Percentiles rank a stretch among this genome's conserved stretches.
phyloP scores from a whole-genome alignment of 768 basidiomycete species.

The Kondoa malvinella region DNA sequence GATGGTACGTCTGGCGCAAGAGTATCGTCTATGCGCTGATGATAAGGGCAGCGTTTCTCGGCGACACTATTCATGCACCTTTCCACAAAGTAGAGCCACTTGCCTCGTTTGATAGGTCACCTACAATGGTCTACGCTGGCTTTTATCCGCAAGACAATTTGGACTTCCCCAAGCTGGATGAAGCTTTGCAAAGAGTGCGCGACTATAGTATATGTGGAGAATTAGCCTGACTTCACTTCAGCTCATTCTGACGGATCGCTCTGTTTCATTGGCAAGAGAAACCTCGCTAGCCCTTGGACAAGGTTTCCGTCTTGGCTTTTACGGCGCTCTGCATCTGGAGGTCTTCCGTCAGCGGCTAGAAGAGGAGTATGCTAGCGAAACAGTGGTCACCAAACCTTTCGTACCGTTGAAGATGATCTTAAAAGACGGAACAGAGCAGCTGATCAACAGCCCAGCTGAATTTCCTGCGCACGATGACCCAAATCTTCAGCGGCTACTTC shows the following conservation, averaged over 20 bases:
- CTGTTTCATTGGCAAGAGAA: slow-evolving; percentile 77
- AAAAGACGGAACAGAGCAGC: slow-evolving; percentile 43
- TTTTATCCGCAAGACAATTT: slow-evolving; percentile 80
- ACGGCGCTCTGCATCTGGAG: slow-evolving; percentile 92
- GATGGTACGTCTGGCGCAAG: slow-evolving; percentile 45
- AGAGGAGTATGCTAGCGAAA: slow-evolving; percentile 86
- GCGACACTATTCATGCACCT: slow-evolving; percentile 71
- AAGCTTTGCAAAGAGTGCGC: slow-evolving; percentile 73
- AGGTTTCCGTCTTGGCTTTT: slow-evolving; percentile 83
- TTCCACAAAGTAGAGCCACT: slow-evolving; percentile 62
- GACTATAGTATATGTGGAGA: too few species aligned
- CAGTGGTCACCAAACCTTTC: slow-evolving; percentile 88
- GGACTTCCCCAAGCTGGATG: slow-evolving; percentile 86
- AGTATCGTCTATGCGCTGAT: neutral
- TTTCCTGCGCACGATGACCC: slow-evolving; percentile 70
- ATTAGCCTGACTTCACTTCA: slow-evolving; percentile 29
- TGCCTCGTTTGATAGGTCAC: slow-evolving; percentile 76
- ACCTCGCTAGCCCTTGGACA: slow-evolving; percentile 87
- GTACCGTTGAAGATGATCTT: slow-evolving; percentile 81
- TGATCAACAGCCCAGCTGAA: slow-evolving; percentile 80
- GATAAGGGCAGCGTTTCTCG: slow-evolving; percentile 54
- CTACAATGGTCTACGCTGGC: slow-evolving; percentile 72
- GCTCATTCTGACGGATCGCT: slow-evolving; percentile 71
- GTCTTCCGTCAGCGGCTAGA: slow-evolving; percentile 88
- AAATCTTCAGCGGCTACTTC: slow-evolving; percentile 39